phyloP scores from a whole-genome alignment of 2,329 filamentous ascomycete species.

The Aspergillus eucalypticola region DNA sequence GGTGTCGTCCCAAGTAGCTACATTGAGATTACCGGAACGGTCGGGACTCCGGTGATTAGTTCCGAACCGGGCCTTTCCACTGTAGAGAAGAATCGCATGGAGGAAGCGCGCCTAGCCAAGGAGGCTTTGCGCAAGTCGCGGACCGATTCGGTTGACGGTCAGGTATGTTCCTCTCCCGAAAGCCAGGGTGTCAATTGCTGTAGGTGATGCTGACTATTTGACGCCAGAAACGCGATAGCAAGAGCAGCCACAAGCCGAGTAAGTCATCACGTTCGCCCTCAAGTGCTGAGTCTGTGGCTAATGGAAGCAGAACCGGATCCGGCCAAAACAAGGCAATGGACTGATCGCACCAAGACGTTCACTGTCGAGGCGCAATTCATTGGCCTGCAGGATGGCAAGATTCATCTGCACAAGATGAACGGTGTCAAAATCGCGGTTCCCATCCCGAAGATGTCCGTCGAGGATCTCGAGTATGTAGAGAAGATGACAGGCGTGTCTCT shows the following conservation, averaged over 20 bases:
- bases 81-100: constrained; percentile 73
- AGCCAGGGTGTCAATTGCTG: constrained; percentile 39
- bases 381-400: constrained; percentile 90
- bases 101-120: constrained; percentile 81
- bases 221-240: constrained; percentile 70
- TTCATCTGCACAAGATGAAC: constrained; percentile 96
- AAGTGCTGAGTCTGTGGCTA: neutral
- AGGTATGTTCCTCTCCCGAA: constrained; percentile 64
- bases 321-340: constrained; percentile 85
- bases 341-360: constrained; percentile 91
- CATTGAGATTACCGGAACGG: constrained; percentile 77
- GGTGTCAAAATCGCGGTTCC: constrained; percentile 98
- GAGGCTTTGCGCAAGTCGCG: constrained; percentile 69
- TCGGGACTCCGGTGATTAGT: constrained; percentile 57
- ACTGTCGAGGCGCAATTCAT: constrained; percentile 97
- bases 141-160: constrained; percentile 55
- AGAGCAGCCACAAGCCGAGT: constrained; percentile 71
- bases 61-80: constrained; percentile 64
- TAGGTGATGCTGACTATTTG: constrained; percentile 62
- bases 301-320: constrained; percentile 70
- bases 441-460: constrained; percentile 89
- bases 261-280: constrained; percentile 42
- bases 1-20: constrained; percentile 97
- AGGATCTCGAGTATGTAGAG: constrained; percentile 95
- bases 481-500: constrained; percentile 80